These are phyloP conservation scores for Rhodotorula sp. DNA, from an alignment of 1,284 basidiomycete genomes.

Conservation along the genomic window DNA sequence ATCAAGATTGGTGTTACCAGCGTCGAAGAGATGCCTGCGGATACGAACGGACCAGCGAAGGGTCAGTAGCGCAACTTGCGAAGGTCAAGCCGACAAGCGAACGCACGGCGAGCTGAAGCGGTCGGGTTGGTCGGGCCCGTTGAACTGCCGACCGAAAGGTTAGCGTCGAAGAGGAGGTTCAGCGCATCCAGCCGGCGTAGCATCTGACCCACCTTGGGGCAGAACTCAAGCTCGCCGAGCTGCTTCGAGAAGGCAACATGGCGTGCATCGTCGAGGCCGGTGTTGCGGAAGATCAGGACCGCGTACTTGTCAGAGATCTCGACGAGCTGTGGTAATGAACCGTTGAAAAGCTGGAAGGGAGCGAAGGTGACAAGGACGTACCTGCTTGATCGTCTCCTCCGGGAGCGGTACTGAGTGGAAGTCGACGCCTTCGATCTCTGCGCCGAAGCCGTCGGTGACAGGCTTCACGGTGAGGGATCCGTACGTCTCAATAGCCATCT, in stretches of 20 bases:
- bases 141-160: conserved; percentile 1
- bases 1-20: conserved; percentile 13
- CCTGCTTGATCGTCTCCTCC: conserved; percentile 8
- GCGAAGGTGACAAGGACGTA: not conserved
- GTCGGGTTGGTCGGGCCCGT: conserved; percentile 13
- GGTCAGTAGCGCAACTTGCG: not conserved
- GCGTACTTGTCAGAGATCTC: conserved; percentile 5
- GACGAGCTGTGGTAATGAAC: not conserved
- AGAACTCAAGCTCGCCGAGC: conserved; percentile 11
- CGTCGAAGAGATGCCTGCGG: conserved; percentile 11
- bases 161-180: not conserved
- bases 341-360: too few species aligned
- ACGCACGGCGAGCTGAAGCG: conserved; percentile 10
- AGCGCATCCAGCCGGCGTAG: too few species aligned
- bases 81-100: not conserved
- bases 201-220: not conserved
- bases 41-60: not conserved
- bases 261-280: conserved; percentile 14
- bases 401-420: conserved; percentile 8
- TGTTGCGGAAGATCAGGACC: conserved; percentile 13
- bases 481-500: not conserved
- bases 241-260: conserved; percentile 9
- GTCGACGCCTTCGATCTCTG: conserved; percentile 8
- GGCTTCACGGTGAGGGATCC: conserved; percentile 3
- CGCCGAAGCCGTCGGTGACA: not conserved